These are phyloP conservation scores for Aspergillus asperescens DNA, from an alignment of 495 filamentous ascomycete genomes.

Conservation along the genomic window DNA sequence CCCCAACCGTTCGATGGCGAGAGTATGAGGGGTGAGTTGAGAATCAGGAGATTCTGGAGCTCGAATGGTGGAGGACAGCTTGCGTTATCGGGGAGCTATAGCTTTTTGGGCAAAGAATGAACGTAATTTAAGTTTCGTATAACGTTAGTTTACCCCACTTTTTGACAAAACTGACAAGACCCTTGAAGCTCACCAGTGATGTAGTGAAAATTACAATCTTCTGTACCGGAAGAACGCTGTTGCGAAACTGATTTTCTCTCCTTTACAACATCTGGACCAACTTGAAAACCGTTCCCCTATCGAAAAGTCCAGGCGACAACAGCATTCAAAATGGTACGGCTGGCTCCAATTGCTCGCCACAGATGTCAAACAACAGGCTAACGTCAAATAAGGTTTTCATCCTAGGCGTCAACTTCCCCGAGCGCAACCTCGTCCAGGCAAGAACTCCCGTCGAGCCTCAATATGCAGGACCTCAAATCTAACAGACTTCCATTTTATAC, in stretches of 20 bases:
- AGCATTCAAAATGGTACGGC: slow-evolving; percentile 33
- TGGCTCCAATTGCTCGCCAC: not conserved
- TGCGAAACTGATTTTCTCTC: slow-evolving; percentile 31
- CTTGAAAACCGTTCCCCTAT: slow-evolving; percentile 1
- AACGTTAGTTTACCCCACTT: too few relatives aligned
- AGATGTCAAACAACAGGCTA: not conserved
- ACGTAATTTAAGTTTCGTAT: not conserved
- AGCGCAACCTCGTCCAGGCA: slow-evolving; percentile 75
- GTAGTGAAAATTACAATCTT: too few relatives aligned
- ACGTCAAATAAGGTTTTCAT: slow-evolving; percentile 62
- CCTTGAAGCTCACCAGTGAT: too few relatives aligned
- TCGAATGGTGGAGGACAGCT: slow-evolving; percentile 36
- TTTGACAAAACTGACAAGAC: too few relatives aligned
- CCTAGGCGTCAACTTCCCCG: slow-evolving; percentile 77
- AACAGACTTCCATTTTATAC: slow-evolving; percentile 13
- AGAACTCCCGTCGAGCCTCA: slow-evolving; percentile 17
- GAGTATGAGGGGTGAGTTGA: slow-evolving; percentile 9
- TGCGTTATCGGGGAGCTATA: slow-evolving; percentile 33
- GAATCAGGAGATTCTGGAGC: slow-evolving; percentile 8
- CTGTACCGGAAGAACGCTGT: slow-evolving; percentile 35
- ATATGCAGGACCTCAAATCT: slow-evolving; percentile 8
- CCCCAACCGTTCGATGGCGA: slow-evolving; percentile 6
- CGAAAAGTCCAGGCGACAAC: not conserved
- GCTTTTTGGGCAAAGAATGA: slow-evolving; percentile 6
- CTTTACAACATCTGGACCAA: slow-evolving; percentile 15